Conservation (phyloP, 768 basidiomycete species). For the Rhizopogon sp. region DNA sequence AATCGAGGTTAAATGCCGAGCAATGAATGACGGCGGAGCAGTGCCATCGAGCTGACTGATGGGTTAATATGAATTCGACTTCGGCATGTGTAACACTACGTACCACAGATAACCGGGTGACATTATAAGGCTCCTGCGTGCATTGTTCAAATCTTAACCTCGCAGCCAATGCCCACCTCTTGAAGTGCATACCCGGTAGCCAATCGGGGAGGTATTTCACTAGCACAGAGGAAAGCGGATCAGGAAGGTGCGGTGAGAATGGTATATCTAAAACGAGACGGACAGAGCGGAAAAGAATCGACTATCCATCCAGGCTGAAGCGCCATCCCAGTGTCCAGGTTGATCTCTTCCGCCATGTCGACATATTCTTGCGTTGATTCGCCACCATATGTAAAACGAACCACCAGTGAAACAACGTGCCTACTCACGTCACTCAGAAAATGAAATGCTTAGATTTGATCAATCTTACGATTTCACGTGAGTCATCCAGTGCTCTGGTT, state of each 20-base stretch:
- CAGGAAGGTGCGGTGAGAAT: background rate
- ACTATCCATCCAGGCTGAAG: conserved; percentile 32
- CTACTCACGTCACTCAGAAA: conserved; percentile 10
- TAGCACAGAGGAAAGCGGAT: conserved; percentile 24
- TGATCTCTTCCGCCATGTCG: conserved; percentile 25
- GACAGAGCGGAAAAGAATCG: conserved; percentile 35
- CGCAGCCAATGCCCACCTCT: conserved; percentile 15
- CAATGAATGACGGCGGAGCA: background rate
- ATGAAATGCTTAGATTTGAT: background rate
- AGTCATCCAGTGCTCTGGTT: background rate
- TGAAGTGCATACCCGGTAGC: conserved; percentile 41
- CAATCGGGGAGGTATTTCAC: conserved; percentile 27
- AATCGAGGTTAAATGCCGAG: background rate
- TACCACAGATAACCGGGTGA: conserved; percentile 5
- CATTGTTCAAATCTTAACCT: conserved; percentile 7
- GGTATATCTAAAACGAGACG: conserved; percentile 7
- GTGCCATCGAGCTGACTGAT: background rate
- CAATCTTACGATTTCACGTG: conserved; percentile 1
- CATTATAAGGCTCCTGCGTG: conserved; percentile 6
- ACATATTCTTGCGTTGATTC: conserved; percentile 26
- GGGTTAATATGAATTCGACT: background rate
- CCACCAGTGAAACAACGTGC: conserved; percentile 29
- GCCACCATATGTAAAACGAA: conserved; percentile 38
- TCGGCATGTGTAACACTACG: background rate
- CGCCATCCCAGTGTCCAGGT: conserved; percentile 19